These are phyloP conservation scores for Cyathus striatus DNA, from an alignment of 768 basidiomycete genomes.

Conservation along the genomic window DNA sequence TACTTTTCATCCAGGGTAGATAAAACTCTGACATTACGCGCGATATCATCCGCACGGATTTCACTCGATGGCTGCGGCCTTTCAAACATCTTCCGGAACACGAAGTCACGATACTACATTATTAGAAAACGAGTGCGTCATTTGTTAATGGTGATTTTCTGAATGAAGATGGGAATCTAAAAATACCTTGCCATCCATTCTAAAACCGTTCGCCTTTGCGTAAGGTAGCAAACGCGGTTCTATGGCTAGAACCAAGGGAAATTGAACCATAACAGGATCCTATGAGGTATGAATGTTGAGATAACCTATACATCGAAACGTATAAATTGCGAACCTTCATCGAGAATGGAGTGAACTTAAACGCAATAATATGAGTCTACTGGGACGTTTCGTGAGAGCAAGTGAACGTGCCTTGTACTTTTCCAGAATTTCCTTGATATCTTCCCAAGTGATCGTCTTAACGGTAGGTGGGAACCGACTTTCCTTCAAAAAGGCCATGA, in stretches of 20 bases:
- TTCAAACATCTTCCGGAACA: constrained; percentile 87
- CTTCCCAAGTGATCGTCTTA: constrained; percentile 59
- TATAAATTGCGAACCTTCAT: no score
- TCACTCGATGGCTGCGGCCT: constrained; percentile 45
- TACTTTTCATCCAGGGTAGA: constrained; percentile 68
- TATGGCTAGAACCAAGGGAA: constrained; percentile 71
- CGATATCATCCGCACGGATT: constrained; percentile 55
- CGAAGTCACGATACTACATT: constrained; percentile 71
- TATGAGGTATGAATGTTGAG: constrained; percentile 21
- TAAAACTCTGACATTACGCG: constrained; percentile 65
- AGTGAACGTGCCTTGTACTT: constrained; percentile 54
- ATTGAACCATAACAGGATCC: constrained; percentile 76
- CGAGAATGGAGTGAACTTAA: constrained; percentile 77
- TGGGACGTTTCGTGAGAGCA: constrained; percentile 3
- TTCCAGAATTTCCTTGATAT: constrained; percentile 59
- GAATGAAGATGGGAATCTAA: constrained; percentile 5
- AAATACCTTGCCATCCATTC: constrained; percentile 70
- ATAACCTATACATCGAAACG: no score
- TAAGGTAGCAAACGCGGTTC: constrained; percentile 72
- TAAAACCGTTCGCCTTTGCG: constrained; percentile 70
- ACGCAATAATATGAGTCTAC: constrained; percentile 1
- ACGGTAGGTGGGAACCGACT: constrained; percentile 56
- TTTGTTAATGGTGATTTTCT: constrained; percentile 1
- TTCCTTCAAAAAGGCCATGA: constrained; percentile 63
- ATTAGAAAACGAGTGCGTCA: constrained; percentile 3